phyloP scores from a whole-genome alignment of 2,329 filamentous ascomycete species.

The Cytospora piceicola region DNA sequence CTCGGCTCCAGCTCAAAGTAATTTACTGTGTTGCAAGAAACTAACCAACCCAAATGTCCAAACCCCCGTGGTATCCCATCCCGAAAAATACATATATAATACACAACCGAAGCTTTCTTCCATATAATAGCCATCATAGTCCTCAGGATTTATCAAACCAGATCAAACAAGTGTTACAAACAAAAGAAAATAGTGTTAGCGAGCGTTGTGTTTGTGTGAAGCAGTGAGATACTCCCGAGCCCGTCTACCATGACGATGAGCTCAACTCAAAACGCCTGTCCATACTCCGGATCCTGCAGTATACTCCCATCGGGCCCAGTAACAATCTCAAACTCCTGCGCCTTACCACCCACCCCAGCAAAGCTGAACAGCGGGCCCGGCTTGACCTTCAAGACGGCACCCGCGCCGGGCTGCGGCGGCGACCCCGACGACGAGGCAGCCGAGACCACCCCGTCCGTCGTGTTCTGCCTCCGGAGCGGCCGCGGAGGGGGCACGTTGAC shows the following conservation, averaged over 20 bases:
- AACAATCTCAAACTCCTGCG: constrained; percentile 31
- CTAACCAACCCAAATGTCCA: not conserved
- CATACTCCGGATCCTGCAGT: constrained; percentile 12
- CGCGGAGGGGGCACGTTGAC: constrained; percentile 24
- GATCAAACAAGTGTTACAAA: not conserved
- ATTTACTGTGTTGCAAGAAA: not conserved
- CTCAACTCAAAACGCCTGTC: constrained; percentile 18
- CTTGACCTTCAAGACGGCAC: constrained; percentile 20
- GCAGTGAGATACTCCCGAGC: not conserved
- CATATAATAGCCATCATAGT: not conserved
- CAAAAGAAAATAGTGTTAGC: constrained; percentile 22
- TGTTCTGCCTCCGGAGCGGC: constrained; percentile 20
- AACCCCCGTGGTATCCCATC: not conserved
- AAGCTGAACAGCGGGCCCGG: constrained; percentile 23
- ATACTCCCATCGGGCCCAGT: constrained; percentile 11
- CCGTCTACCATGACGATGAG: not conserved
- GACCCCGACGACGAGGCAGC: constrained; percentile 2
- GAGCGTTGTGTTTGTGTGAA: constrained; percentile 4
- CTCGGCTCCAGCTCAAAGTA: too few species aligned
- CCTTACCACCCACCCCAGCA: constrained; percentile 26
- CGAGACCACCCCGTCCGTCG: constrained; percentile 12
- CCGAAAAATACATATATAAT: not conserved
- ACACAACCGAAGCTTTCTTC: not conserved
- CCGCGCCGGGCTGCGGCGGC: constrained; percentile 14
- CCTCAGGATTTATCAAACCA: not conserved